These are phyloP conservation scores for Arthrobotrys musiformis DNA, from an alignment of 2,329 filamentous ascomycete genomes.

Conservation along the genomic window DNA sequence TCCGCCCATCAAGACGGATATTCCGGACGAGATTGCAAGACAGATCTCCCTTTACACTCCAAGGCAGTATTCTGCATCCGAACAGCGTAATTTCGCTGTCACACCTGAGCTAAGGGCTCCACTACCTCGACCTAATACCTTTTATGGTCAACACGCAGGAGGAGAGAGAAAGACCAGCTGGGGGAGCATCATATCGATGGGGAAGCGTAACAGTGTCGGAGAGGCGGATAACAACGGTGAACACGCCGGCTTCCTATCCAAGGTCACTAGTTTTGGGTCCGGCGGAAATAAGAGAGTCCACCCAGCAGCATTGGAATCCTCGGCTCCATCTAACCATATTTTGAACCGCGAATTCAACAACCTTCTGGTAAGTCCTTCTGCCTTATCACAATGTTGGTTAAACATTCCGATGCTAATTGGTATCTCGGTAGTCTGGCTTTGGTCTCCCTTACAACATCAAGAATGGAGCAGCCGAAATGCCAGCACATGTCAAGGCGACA, in stretches of 20 bases:
- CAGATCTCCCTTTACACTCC: slow-evolving; percentile 50
- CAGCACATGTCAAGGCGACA: slow-evolving; percentile 37
- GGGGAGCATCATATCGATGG: slow-evolving; percentile 39
- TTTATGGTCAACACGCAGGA: slow-evolving; percentile 27
- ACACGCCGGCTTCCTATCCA: slow-evolving; percentile 17
- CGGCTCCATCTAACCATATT: slow-evolving; percentile 2
- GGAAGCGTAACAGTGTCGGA: slow-evolving; percentile 40
- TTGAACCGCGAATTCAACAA: slow-evolving; percentile 43
- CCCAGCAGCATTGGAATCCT: slow-evolving; percentile 23
- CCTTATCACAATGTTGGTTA: background rate
- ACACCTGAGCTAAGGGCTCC: slow-evolving; percentile 30
- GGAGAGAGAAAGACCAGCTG: slow-evolving; percentile 47
- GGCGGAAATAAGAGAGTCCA: slow-evolving; percentile 38
- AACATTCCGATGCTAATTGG: slow-evolving; percentile 9
- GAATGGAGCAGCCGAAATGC: slow-evolving; percentile 39
- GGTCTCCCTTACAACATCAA: slow-evolving; percentile 52
- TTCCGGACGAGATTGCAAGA: slow-evolving; percentile 24
- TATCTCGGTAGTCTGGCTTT: slow-evolving; percentile 11
- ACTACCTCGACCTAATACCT: slow-evolving; percentile 23
- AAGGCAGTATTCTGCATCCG: slow-evolving; percentile 29
- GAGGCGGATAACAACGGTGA: slow-evolving; percentile 9
- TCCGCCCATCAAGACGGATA: slow-evolving; percentile 48
- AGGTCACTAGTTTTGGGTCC: slow-evolving; percentile 22
- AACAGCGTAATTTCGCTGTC: slow-evolving; percentile 39
- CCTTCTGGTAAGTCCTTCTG: slow-evolving; percentile 23